phyloP scores from a whole-genome alignment of 2,329 filamentous ascomycete species.

The Cyphellophora attinorum region DNA sequence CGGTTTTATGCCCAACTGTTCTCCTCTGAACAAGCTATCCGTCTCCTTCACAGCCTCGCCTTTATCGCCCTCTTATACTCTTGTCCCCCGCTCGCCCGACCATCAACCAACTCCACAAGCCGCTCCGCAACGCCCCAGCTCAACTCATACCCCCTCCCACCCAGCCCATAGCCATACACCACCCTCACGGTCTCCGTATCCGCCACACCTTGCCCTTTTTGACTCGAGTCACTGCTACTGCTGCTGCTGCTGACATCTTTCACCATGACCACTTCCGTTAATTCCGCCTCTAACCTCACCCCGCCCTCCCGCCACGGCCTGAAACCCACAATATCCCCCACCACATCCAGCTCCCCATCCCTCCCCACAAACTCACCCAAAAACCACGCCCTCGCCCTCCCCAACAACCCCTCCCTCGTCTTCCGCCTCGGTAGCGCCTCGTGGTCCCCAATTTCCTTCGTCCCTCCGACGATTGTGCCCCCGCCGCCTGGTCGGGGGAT shows the following conservation, averaged over 20 bases:
- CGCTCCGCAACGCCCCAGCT: slow-evolving; percentile 48
- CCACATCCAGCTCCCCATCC: slow-evolving; percentile 28
- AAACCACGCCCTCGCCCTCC: slow-evolving; percentile 26
- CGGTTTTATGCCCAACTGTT: too few species aligned
- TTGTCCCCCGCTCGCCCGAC: too few species aligned
- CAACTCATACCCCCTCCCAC: slow-evolving; percentile 52
- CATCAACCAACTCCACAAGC: slow-evolving; percentile 11
- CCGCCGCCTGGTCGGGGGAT: slow-evolving; percentile 53
- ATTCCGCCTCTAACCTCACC: slow-evolving; percentile 45
- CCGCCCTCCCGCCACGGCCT: slow-evolving; percentile 36
- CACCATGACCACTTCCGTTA: too few species aligned
- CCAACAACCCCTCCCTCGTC: slow-evolving; percentile 39
- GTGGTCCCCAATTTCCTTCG: slow-evolving; percentile 53
- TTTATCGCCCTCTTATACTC: too few species aligned
- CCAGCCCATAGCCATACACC: slow-evolving; percentile 51
- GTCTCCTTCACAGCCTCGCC: too few species aligned
- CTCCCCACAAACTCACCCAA: slow-evolving; percentile 30
- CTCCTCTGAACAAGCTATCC: too few species aligned
- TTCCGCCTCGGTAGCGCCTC: slow-evolving; percentile 38
- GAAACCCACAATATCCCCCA: slow-evolving; percentile 37
- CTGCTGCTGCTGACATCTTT: too few species aligned
- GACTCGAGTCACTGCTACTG: too few species aligned
- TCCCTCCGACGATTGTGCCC: slow-evolving; percentile 58
- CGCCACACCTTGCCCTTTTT: too few species aligned
- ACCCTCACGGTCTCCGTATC: too few species aligned